Conservation (phyloP, 148 eudicot genomes). For the Rhododendron mucronatum region DNA sequence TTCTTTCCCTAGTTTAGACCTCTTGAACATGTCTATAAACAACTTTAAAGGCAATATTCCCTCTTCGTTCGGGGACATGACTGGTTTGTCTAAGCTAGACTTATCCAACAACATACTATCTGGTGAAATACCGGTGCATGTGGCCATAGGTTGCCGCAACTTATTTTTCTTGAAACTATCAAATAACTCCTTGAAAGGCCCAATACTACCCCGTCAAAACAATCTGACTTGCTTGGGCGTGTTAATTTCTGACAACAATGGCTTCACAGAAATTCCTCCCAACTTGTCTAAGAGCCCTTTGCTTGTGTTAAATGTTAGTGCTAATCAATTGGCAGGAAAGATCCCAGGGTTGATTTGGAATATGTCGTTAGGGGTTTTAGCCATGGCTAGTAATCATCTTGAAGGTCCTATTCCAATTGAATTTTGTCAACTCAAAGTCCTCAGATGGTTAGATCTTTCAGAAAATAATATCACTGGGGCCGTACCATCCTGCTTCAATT, state of each 20-base stretch:
- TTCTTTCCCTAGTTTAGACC: neutral
- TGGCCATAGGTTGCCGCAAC: neutral
- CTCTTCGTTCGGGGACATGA: neutral
- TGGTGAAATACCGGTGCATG: conserved; percentile 4
- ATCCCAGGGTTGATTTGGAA: neutral
- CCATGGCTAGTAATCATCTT: no score
- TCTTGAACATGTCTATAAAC: conserved; percentile 9
- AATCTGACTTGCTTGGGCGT: neutral
- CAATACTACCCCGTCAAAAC: neutral
- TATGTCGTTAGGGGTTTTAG: neutral
- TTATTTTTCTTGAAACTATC: conserved; percentile 1
- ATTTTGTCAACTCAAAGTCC: no score
- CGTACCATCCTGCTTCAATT: neutral
- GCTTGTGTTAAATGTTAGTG: neutral
- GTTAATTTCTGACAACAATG: neutral
- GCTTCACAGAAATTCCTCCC: neutral
- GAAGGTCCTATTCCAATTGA: no score
- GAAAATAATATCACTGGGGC: no score
- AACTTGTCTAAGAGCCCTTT: neutral
- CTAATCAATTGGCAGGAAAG: no score
- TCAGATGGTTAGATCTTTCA: no score
- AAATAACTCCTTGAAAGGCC: conserved; percentile 3
- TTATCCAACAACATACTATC: neutral
- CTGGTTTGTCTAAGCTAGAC: neutral
- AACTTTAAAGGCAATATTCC: conserved; percentile 7